Evolutionary conservation across 202 grass and related monocot genomes (phyloP).

Genomic region (Carex sylvatica): DNA sequence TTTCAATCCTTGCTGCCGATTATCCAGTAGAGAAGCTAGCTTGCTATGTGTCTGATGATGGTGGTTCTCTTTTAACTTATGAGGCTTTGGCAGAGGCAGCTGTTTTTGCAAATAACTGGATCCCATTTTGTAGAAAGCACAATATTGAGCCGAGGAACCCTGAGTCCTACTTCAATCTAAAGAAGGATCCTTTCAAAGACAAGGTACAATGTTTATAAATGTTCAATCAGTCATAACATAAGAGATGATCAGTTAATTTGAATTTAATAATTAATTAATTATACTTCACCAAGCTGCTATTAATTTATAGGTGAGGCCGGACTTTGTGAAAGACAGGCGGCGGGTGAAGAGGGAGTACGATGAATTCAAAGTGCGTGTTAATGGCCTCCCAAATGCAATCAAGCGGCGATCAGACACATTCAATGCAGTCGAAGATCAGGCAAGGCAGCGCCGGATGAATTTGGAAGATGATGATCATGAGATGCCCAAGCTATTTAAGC

Average conservation of each 20-base stretch:
- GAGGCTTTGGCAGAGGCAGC: slow-evolving; percentile 75
- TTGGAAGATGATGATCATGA: slow-evolving; percentile 31
- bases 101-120: slow-evolving; percentile 57
- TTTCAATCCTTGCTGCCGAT: slow-evolving; percentile 80
- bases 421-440: slow-evolving; percentile 43
- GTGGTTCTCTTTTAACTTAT: slow-evolving; percentile 71
- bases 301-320: slow-evolving; percentile 24
- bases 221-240: slow-evolving; percentile 3
- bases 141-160: slow-evolving; percentile 76
- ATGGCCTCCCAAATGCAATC: slow-evolving; percentile 50
- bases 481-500: slow-evolving; percentile 15
- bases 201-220: slow-evolving; percentile 35
- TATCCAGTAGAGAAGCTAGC: slow-evolving; percentile 81
- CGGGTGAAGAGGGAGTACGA: slow-evolving; percentile 62
- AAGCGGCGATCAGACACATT: slow-evolving; percentile 53
- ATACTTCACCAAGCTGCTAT: background rate
- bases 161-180: slow-evolving; percentile 71
- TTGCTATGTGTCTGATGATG: slow-evolving; percentile 86
- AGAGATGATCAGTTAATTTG: background rate
- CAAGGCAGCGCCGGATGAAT: slow-evolving; percentile 27
- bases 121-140: slow-evolving; percentile 87
- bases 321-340: slow-evolving; percentile 49
- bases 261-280: background rate
- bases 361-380: slow-evolving; percentile 62
- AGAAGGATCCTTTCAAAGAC: slow-evolving; percentile 60